Evolutionary conservation across 768 basidiomycete genomes (phyloP), one percentile per base, ranked within the genome.

Genomic region (Tylopilus plumbeoviolaceoides): DNA sequence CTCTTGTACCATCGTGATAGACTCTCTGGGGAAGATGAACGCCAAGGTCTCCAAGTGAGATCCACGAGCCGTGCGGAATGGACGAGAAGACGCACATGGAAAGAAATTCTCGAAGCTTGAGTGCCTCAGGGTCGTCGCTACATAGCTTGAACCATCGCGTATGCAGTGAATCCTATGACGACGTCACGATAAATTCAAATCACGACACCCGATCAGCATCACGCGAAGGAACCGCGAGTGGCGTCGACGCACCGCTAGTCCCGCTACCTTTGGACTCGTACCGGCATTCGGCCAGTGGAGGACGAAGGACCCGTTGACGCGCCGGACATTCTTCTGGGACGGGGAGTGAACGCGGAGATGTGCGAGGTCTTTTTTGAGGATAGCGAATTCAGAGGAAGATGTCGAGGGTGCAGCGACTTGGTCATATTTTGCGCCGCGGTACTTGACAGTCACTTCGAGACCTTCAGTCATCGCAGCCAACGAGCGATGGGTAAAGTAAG

Each of bases 301-400:
- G 33, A 69, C 35, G 44, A 68, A 63, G 9, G 57, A 53, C 1
- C 62, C 64, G 2, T 47, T 12, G 43, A 54, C 47, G 12, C 58
- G 63, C 1, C 18, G 53, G 17, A 68, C 59, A 52, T 68, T 68
- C 48, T 44, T 70, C 17, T 69, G 57, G 25, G 68, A 59, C 0
- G 67, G 68, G 0, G 54, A 59, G 44, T 70, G 67, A 3, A 66
- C 68, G 47, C 68, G 64, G 39, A 70, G 68, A 39, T 53, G 55
- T 18, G 39, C 53, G 30, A 70, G 62, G 53, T 70, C 67, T 35
- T 51, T 59, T 48, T 69, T 61, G 39, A 69, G 49, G 44, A 58
- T 60, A 36, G 57, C 56, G 42, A 69, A 53, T 12, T 47, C 64
- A 31, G 60, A 58, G 3, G 65, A 55, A 5, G 50, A 0, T 4